A percentile compares a stretch with the other conserved stretches of the same genome.
Conservation (phyloP, 345 rosid genomes). For the Eucalyptus marginata region DNA sequence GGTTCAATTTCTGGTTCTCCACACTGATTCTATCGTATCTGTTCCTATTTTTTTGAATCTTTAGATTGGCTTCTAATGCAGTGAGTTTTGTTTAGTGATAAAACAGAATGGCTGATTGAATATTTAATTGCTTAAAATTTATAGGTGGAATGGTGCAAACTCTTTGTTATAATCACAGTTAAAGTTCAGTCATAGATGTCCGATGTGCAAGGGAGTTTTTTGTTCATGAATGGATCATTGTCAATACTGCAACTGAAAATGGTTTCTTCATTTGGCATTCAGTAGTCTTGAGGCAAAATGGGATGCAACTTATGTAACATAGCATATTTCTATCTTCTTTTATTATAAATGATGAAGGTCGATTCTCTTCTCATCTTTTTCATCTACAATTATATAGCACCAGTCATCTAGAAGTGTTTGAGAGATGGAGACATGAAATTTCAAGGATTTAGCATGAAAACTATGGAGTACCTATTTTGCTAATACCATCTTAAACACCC, state of each 20-base stretch:
- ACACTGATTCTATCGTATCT: background rate
- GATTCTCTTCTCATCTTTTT: background rate
- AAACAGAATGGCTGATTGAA: background rate
- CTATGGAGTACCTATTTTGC: background rate
- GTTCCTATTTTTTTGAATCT: background rate
- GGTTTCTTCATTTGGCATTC: background rate
- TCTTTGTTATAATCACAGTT: background rate
- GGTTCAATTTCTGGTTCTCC: conserved; percentile 15
- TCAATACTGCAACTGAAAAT: background rate
- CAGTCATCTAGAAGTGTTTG: background rate
- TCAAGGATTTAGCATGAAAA: background rate
- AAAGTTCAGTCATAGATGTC: background rate
- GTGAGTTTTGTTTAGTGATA: background rate
- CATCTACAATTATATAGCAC: background rate
- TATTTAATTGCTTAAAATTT: background rate
- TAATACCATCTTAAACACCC: background rate
- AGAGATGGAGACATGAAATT: background rate
- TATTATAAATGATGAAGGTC: background rate
- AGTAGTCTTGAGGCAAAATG: background rate
- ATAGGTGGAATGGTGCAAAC: background rate
- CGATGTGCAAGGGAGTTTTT: background rate
- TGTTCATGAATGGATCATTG: background rate
- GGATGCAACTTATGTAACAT: background rate
- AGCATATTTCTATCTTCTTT: background rate
- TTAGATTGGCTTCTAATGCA: background rate